Percentiles rank a stretch among this genome's conserved stretches.
These are phyloP conservation scores for Alternaria ventricosa DNA, from an alignment of 2,329 filamentous ascomycete species.

Conservation along the genomic window DNA sequence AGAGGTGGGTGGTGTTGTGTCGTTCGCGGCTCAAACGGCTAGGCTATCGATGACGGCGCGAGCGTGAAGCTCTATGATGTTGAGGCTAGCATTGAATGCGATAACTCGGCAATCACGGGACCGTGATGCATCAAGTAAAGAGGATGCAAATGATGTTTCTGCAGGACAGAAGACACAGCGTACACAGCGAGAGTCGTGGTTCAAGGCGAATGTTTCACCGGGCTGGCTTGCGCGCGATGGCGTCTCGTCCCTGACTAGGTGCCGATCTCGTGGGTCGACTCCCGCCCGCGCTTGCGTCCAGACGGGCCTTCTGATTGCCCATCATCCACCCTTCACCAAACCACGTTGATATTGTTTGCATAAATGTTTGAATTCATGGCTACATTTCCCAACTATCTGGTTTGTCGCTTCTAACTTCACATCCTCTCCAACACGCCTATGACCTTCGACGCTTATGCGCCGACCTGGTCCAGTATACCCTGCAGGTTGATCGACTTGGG, in stretches of 20 bases:
- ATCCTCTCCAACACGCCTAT: background rate
- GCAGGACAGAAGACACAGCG: conserved; percentile 5
- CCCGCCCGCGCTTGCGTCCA: conserved; percentile 1
- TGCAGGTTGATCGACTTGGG: conserved; percentile 97
- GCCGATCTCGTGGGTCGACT: conserved; percentile 14
- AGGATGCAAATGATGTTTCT: background rate
- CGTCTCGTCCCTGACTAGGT: conserved; percentile 19
- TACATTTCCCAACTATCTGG: background rate
- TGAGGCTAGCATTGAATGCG: conserved; percentile 9
- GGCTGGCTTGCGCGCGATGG: conserved; percentile 7
- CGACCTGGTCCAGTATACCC: conserved; percentile 73
- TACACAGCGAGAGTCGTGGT: conserved; percentile 20
- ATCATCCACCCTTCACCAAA: background rate
- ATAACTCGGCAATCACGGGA: background rate
- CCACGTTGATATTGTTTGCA: background rate
- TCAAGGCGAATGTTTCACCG: conserved; percentile 11
- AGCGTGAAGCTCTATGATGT: conserved; percentile 17
- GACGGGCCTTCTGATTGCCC: background rate
- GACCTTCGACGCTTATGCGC: conserved; percentile 24
- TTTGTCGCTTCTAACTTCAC: background rate
- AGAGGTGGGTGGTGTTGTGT: background rate
- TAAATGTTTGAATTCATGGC: background rate
- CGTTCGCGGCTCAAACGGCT: background rate
- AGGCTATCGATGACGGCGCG: conserved; percentile 17
- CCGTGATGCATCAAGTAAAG: background rate